phyloP scores from a whole-genome alignment of 306 rosid species.

The Inga laurina region DNA sequence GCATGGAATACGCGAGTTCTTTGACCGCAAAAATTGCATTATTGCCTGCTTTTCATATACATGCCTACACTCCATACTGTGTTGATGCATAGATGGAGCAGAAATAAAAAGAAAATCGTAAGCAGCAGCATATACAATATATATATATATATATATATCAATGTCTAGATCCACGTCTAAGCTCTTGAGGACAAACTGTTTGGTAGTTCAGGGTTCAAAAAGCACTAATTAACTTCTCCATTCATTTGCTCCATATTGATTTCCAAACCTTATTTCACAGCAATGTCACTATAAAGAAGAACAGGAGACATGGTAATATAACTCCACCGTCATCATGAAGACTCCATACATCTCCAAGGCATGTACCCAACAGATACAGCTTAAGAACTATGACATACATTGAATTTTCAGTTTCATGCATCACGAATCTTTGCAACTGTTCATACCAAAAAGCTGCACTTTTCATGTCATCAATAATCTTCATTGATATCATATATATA shows the following conservation, averaged over 20 bases:
- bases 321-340: not conserved
- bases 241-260: not conserved
- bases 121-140: constrained; percentile 1
- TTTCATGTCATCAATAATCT: not conserved
- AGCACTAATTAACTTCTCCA: not conserved
- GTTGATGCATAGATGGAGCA: constrained; percentile 30
- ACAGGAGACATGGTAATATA: not conserved
- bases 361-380: not conserved
- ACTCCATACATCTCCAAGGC: not conserved
- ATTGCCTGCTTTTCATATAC: constrained; percentile 65
- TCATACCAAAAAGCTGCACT: not conserved
- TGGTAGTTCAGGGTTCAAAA: constrained; percentile 10
- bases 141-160: not conserved
- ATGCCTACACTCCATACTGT: constrained; percentile 81
- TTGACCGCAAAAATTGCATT: constrained; percentile 47
- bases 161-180: constrained; percentile 1
- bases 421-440: not conserved
- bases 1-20: constrained; percentile 44
- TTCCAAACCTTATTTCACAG: not conserved
- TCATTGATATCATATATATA: not conserved
- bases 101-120: not conserved
- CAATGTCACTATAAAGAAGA: not conserved
- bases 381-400: not conserved
- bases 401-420: not conserved
- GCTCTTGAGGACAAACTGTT: constrained; percentile 18